Evolutionary conservation across 345 rosid genomes (phyloP).

Genomic region (Acer campestre): DNA sequence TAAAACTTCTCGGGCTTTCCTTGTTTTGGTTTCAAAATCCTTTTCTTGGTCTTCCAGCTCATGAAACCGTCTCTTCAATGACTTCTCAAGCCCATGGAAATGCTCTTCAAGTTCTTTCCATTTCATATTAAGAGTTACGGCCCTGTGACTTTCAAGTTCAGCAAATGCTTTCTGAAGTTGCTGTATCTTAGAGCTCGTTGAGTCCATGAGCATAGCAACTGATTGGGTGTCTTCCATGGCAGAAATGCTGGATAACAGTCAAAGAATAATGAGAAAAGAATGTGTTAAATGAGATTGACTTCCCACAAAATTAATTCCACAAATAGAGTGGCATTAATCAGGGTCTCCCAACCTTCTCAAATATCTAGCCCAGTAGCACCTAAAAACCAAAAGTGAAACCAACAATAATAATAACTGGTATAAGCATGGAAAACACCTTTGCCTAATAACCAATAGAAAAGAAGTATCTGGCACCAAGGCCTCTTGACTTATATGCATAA

Average conservation of each 20-base stretch:
- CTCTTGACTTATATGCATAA: not conserved
- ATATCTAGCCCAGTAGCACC: not conserved
- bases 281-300: not conserved
- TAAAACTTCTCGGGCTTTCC: slow-evolving; percentile 72
- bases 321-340: not conserved
- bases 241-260: slow-evolving; percentile 33
- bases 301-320: not conserved
- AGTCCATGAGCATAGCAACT: slow-evolving; percentile 77
- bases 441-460: not conserved
- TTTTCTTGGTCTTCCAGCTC: slow-evolving; percentile 97
- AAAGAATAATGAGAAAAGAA: not conserved
- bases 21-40: slow-evolving; percentile 72
- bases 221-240: slow-evolving; percentile 75
- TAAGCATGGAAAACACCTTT: too few relatives aligned
- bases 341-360: not conserved
- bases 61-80: slow-evolving; percentile 96
- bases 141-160: slow-evolving; percentile 94
- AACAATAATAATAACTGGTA: not conserved
- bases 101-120: slow-evolving; percentile 99
- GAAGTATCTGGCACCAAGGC: too few relatives aligned
- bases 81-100: slow-evolving; percentile 96
- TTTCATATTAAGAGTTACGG: slow-evolving; percentile 82
- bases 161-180: slow-evolving; percentile 99
- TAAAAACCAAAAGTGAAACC: not conserved
- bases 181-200: slow-evolving; percentile 84